Evolutionary conservation across 345 rosid genomes (phyloP), one percentile per base, ranked within the genome.

Genomic region (Acer negundo): DNA sequence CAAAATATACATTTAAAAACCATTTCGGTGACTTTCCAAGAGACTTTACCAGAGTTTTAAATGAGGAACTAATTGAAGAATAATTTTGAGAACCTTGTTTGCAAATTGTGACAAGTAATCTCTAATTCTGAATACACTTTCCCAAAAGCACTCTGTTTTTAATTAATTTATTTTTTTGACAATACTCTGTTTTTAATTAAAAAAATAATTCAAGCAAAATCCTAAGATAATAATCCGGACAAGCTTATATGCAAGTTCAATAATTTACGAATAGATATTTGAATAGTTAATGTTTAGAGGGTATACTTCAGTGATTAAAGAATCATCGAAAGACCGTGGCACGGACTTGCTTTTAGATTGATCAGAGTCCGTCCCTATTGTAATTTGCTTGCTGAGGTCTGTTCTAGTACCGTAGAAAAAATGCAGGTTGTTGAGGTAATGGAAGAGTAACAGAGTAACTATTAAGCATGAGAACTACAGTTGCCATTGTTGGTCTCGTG

Each of bases 401-500:
- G 31, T 66, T 77, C 44, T 26, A 12, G 28, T 59, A 3, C 38
- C 17, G n/a, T 38, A 10, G 63, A 75, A 72, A n/a, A 62, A 77
- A 82, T 15, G 82, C 82, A 0, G 81, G 81, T 16, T 63, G 42
- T 13, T 69, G 56, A 13, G 79, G 86, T 61, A 7, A 3, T 19
- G 78, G 79, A n/a, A 82, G 75, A 19, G 72, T 64, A 3, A 77
- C 75, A 3, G 83, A 80, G 67, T 63, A 64, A 64, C 82, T 74
- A 55, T 77, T 77, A 10, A 86, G 83, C 81, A 78, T 75, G 35
- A 82, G 79, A 66, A 80, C 78, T 10, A 86, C 16, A 2, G 80
- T 42, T 59, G 82, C 80, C 87, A 84, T 84, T 61, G 83, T 63
- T 0, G 86, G 89, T 28, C 89, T 80, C 4, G 69, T 79, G 6